Conservation (phyloP, 2,329 filamentous ascomycete genomes). For the Tolypocladium inflatum region DNA sequence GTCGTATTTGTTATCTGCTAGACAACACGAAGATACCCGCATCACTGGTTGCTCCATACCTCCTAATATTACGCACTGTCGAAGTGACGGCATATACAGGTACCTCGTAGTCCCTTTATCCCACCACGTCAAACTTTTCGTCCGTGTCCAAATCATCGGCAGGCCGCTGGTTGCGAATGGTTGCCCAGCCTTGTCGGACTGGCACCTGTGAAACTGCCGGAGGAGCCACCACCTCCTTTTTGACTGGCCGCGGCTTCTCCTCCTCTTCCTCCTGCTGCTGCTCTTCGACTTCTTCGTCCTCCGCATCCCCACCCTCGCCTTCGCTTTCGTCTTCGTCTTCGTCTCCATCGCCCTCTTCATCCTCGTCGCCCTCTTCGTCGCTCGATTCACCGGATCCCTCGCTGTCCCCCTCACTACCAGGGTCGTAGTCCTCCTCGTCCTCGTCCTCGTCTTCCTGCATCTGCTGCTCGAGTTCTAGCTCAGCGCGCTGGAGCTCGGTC, state of each 20-base stretch:
- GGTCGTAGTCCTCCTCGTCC: slow-evolving; percentile 58
- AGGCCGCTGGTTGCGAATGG: slow-evolving; percentile 14
- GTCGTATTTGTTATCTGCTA: not conserved
- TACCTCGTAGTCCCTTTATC: not conserved
- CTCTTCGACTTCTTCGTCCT: slow-evolving; percentile 9
- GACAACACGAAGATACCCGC: not conserved
- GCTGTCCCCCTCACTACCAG: slow-evolving; percentile 49
- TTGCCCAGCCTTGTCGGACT: slow-evolving; percentile 21
- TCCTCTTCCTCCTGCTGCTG: slow-evolving; percentile 9
- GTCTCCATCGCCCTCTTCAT: slow-evolving; percentile 31
- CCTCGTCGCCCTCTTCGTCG: slow-evolving; percentile 44
- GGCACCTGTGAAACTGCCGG: slow-evolving; percentile 6
- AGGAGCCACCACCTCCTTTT: slow-evolving; percentile 4
- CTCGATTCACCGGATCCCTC: slow-evolving; percentile 43
- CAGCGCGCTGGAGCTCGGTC: slow-evolving; percentile 40
- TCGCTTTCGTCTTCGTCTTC: slow-evolving; percentile 12
- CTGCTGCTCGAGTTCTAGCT: slow-evolving; percentile 40
- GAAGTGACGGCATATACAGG: not conserved
- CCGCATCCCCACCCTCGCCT: slow-evolving; percentile 11
- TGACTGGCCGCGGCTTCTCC: slow-evolving; percentile 3
- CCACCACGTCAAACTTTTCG: slow-evolving; percentile 22
- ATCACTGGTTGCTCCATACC: not conserved
- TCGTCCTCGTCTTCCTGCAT: slow-evolving; percentile 54
- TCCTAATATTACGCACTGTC: not conserved
- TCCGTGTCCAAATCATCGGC: slow-evolving; percentile 21